Evolutionary conservation across 2,329 filamentous ascomycete genomes (phyloP).

Genomic region (Chaetomium sp.): DNA sequence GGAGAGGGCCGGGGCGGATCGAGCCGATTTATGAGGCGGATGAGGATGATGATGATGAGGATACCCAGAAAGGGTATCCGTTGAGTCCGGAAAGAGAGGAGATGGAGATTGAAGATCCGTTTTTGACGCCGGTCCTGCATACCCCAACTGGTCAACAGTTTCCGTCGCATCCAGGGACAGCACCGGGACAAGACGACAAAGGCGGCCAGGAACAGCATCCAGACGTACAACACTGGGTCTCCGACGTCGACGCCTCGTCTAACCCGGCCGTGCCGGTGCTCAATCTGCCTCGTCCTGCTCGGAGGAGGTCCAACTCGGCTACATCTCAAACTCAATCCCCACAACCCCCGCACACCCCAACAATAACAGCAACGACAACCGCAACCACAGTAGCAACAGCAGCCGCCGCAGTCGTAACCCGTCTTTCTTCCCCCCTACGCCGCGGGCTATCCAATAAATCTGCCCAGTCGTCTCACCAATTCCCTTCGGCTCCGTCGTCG

Average conservation of each 20-base stretch:
- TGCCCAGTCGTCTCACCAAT: background rate
- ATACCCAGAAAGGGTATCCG: slow-evolving; percentile 5
- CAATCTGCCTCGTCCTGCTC: too few species aligned
- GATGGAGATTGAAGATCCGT: slow-evolving; percentile 38
- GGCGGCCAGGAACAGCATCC: slow-evolving; percentile 35
- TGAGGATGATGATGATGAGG: slow-evolving; percentile 34
- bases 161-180: slow-evolving; percentile 3
- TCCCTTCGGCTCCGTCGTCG: background rate
- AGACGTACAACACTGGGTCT: slow-evolving; percentile 53
- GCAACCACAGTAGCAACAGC: background rate
- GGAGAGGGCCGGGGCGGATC: slow-evolving; percentile 35
- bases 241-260: slow-evolving; percentile 42
- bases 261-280: background rate
- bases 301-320: too few species aligned
- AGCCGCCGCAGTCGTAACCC: slow-evolving; percentile 1
- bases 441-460: slow-evolving; percentile 11
- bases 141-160: slow-evolving; percentile 18
- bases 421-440: slow-evolving; percentile 2
- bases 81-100: slow-evolving; percentile 21
- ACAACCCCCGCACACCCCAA: too few species aligned
- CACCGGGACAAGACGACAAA: background rate
- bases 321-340: background rate
- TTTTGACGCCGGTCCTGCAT: slow-evolving; percentile 38
- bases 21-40: slow-evolving; percentile 56
- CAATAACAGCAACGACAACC: too few species aligned